Percentiles rank a stretch among this genome's conserved stretches.
These are phyloP conservation scores for Camellia lanceoleosa DNA, from an alignment of 148 eudicot species.

Conservation along the genomic window DNA sequence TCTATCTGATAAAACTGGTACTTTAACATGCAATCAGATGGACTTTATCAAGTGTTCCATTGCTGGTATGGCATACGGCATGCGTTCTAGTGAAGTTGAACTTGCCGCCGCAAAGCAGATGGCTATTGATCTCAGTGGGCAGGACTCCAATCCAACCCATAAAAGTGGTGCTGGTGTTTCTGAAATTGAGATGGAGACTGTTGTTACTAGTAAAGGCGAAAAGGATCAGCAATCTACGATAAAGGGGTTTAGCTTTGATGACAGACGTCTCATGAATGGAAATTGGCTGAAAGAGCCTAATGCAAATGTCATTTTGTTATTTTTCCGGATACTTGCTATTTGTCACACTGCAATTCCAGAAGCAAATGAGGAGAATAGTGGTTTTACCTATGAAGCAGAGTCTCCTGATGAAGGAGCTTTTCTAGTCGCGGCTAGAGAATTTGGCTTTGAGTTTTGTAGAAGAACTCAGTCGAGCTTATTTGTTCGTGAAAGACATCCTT, in stretches of 20 bases:
- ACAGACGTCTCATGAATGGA: constrained; percentile 58
- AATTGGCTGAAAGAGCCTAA: constrained; percentile 64
- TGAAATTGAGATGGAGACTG: constrained; percentile 52
- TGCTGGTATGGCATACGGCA: constrained; percentile 79
- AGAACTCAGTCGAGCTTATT: constrained; percentile 71
- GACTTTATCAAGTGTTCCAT: constrained; percentile 94
- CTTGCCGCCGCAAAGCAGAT: constrained; percentile 92
- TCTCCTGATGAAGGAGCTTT: constrained; percentile 89
- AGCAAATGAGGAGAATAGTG: constrained; percentile 52
- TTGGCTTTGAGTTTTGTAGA: constrained; percentile 73
- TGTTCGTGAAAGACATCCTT: constrained; percentile 55
- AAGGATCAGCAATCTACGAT: constrained; percentile 32
- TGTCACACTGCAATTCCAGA: constrained; percentile 92
- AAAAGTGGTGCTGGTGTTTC: constrained; percentile 23
- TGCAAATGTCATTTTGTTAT: constrained; percentile 42
- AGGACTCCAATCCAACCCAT: constrained; percentile 22
- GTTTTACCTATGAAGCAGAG: constrained; percentile 69
- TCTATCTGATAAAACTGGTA: constrained; percentile 97
- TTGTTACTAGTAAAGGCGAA: constrained; percentile 46
- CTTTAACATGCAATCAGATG: constrained; percentile 97
- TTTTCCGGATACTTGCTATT: constrained; percentile 68
- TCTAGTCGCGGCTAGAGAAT: constrained; percentile 81
- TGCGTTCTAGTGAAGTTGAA: constrained; percentile 82
- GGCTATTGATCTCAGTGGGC: constrained; percentile 61
- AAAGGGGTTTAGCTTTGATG: constrained; percentile 75